Evolutionary conservation across 441 rosid species (phyloP).

Genomic region (Monsonia emarginata): DNA sequence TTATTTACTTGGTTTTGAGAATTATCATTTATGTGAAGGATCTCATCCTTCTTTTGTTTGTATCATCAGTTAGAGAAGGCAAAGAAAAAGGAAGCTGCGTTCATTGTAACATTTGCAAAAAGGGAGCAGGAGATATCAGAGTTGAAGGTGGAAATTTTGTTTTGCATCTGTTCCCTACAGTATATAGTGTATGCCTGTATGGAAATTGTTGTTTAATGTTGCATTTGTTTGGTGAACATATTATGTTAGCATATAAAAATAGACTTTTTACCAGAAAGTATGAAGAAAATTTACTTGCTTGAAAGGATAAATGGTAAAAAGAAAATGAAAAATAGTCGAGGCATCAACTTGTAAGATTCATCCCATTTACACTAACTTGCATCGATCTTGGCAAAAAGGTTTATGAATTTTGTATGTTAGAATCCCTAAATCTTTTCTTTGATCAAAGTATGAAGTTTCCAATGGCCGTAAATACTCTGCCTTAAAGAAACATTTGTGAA

Average conservation of each 20-base stretch:
- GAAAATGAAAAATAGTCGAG: background rate
- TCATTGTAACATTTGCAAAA: constrained; percentile 90
- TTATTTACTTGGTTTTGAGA: background rate
- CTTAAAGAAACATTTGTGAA: too few species aligned
- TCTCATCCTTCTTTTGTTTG: constrained; percentile 21
- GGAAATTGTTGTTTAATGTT: background rate
- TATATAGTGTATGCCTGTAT: constrained; percentile 8
- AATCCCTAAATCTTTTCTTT: background rate
- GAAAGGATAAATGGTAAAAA: background rate
- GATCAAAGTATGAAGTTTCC: background rate
- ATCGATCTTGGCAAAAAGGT: background rate
- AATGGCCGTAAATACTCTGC: background rate
- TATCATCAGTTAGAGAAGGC: constrained; percentile 73
- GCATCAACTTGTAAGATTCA: background rate
- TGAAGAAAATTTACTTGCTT: too few species aligned
- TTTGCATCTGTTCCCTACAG: background rate
- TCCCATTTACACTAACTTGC: background rate
- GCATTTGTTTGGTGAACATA: background rate
- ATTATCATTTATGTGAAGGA: constrained; percentile 13
- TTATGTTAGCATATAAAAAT: background rate
- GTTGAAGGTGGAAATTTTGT: constrained; percentile 46
- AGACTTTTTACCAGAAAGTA: background rate
- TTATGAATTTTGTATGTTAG: background rate
- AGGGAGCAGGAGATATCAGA: constrained; percentile 95
- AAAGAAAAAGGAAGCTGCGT: constrained; percentile 94